A percentile compares a stretch with the other conserved stretches of the same genome.
Evolutionary conservation across 345 rosid genomes (phyloP).

Genomic region (Noccaea bulbosa): DNA sequence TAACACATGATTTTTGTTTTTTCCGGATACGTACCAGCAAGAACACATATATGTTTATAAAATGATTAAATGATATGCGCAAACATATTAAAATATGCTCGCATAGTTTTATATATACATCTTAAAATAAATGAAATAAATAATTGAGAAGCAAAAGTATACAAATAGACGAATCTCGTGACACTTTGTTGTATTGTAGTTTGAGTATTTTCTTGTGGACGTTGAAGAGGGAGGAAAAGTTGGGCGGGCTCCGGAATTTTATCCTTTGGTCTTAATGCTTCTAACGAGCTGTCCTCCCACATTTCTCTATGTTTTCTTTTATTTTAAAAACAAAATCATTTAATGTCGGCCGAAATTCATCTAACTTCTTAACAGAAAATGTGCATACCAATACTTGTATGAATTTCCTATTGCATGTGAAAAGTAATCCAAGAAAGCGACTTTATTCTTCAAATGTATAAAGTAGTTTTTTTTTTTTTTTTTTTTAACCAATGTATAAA

Average conservation of each 20-base stretch:
- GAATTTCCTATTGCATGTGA: constrained; percentile 1
- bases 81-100: not conserved
- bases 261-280: constrained; percentile 32
- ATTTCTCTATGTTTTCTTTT: constrained; percentile 6
- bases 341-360: constrained; percentile 39
- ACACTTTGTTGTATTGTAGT: constrained; percentile 72
- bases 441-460: constrained; percentile 36
- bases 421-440: constrained; percentile 30
- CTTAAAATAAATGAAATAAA: constrained; percentile 25
- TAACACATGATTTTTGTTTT: no score
- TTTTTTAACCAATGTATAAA: constrained; percentile 18
- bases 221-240: constrained; percentile 32
- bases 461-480: no score
- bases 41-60: not conserved
- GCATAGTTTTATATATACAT: not conserved
- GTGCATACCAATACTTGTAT: constrained; percentile 16
- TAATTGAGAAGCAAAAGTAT: constrained; percentile 41
- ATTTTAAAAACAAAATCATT: not conserved
- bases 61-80: not conserved
- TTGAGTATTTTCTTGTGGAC: constrained; percentile 52
- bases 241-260: constrained; percentile 22
- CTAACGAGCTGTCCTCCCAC: constrained; percentile 32
- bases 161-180: constrained; percentile 65
- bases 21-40: not conserved
- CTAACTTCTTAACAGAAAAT: not conserved